phyloP scores from a whole-genome alignment of 2,329 filamentous ascomycete species.

The Sphaerulina musiva region DNA sequence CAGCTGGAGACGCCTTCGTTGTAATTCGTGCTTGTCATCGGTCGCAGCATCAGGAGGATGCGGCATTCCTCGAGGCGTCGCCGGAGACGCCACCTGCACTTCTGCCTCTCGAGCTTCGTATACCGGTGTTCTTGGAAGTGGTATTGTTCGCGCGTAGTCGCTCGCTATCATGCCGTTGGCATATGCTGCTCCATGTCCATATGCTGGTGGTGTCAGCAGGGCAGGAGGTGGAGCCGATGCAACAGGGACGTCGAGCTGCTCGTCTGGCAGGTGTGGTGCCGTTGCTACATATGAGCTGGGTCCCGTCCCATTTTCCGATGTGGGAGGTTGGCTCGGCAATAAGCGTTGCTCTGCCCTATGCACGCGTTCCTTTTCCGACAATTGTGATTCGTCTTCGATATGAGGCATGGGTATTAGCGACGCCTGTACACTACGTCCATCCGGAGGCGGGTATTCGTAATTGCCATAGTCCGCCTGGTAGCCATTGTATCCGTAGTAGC shows the following conservation, averaged over 20 bases:
- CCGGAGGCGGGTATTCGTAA: constrained; percentile 10
- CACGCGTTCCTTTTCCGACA: constrained; percentile 77
- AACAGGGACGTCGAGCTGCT: constrained; percentile 12
- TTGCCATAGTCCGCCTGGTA: constrained; percentile 9
- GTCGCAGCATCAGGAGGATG: constrained; percentile 25
- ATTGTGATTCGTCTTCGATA: constrained; percentile 52
- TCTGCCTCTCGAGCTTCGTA: constrained; percentile 13
- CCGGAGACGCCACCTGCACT: constrained; percentile 2
- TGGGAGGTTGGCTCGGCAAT: constrained; percentile 71
- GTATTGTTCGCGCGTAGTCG: constrained; percentile 13
- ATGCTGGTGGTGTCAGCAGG: constrained; percentile 20
- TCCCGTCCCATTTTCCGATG: constrained; percentile 21
- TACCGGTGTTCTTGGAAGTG: constrained; percentile 14
- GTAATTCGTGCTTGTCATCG: constrained; percentile 77
- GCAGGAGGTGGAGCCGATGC: constrained; percentile 14
- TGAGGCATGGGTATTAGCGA: constrained; percentile 46
- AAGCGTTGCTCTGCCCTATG: constrained; percentile 70
- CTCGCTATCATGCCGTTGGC: constrained; percentile 6
- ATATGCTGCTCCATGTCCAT: constrained; percentile 5
- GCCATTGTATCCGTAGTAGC: constrained; percentile 12
- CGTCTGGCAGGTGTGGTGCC: constrained; percentile 27
- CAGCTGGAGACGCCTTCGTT: constrained; percentile 42
- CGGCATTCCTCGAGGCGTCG: not conserved
- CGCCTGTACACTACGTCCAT: constrained; percentile 10
- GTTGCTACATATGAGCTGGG: constrained; percentile 32